Evolutionary conservation across 495 filamentous ascomycete species (phyloP).

Genomic region (Achaetomiella virescens): DNA sequence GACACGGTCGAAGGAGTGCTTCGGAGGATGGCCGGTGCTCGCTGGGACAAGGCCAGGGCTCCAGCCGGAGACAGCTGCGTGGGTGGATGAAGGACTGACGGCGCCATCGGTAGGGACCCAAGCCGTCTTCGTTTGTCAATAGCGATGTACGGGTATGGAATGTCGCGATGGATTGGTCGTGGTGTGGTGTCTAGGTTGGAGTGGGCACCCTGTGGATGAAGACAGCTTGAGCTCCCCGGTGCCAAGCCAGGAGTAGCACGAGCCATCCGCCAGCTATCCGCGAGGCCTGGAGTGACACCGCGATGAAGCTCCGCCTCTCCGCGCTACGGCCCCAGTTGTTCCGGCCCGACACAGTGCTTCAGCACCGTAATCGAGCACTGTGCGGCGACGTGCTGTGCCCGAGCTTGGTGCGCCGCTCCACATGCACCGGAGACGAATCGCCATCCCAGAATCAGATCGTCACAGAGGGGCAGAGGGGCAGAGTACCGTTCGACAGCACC

Average conservation of each 20-base stretch:
- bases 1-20: conserved; percentile 41
- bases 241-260: not conserved
- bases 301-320: too few relatives aligned
- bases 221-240: not conserved
- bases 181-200: not conserved
- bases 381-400: conserved; percentile 17
- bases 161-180: not conserved
- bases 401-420: not conserved
- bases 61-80: conserved; percentile 41
- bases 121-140: not conserved
- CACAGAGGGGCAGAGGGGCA: not conserved
- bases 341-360: not conserved
- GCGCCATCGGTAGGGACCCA: conserved; percentile 32
- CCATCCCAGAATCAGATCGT: not conserved
- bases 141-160: not conserved
- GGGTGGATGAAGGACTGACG: conserved; percentile 45
- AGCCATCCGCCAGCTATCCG: too few relatives aligned
- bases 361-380: not conserved
- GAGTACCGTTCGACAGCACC: not conserved
- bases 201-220: not conserved
- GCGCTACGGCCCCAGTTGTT: too few relatives aligned
- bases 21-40: conserved; percentile 64
- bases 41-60: conserved; percentile 68
- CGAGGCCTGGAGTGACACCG: too few relatives aligned
- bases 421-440: not conserved